Conservation (phyloP, 345 rosid species). For the Stellera chamaejasme region DNA sequence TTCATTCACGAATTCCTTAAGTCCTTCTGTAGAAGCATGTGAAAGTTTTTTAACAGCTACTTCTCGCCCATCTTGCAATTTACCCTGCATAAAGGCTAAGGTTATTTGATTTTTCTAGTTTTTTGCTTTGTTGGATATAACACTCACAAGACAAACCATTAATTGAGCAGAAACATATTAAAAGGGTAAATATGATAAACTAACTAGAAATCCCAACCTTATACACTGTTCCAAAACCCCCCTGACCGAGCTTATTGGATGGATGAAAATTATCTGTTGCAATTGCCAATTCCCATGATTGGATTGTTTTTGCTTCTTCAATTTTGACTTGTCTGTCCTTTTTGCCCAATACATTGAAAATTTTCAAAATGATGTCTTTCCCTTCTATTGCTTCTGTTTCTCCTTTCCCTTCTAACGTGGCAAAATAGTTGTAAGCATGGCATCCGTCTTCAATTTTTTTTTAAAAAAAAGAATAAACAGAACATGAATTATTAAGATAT, state of each 20-base stretch:
- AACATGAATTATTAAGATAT: too few relatives aligned
- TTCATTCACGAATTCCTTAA: constrained; percentile 28
- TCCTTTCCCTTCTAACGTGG: too few relatives aligned
- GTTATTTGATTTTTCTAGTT: too few relatives aligned
- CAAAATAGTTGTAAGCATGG: too few relatives aligned
- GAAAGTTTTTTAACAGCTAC: constrained; percentile 34
- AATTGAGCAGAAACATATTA: too few relatives aligned
- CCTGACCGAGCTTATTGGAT: constrained; percentile 20
- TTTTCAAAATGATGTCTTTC: too few relatives aligned
- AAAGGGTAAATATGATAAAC: too few relatives aligned
- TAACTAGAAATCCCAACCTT: constrained; percentile 11
- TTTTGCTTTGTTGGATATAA: too few relatives aligned
- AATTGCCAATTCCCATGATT: not conserved
- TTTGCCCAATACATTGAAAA: not conserved
- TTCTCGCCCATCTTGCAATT: constrained; percentile 22
- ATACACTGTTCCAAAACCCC: constrained; percentile 31
- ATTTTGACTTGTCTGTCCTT: constrained; percentile 2
- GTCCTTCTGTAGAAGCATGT: constrained; percentile 24
- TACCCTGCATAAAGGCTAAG: constrained; percentile 8
- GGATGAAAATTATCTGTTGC: constrained; percentile 25
- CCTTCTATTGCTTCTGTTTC: too few relatives aligned
- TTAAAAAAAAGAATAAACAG: too few relatives aligned
- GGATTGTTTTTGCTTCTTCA: constrained; percentile 10
- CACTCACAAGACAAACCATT: too few relatives aligned
- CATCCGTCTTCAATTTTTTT: too few relatives aligned